Base-by-base conservation (phyloP, 2,329 filamentous ascomycete species). In the Aspergillus carbonarius region DNA sequence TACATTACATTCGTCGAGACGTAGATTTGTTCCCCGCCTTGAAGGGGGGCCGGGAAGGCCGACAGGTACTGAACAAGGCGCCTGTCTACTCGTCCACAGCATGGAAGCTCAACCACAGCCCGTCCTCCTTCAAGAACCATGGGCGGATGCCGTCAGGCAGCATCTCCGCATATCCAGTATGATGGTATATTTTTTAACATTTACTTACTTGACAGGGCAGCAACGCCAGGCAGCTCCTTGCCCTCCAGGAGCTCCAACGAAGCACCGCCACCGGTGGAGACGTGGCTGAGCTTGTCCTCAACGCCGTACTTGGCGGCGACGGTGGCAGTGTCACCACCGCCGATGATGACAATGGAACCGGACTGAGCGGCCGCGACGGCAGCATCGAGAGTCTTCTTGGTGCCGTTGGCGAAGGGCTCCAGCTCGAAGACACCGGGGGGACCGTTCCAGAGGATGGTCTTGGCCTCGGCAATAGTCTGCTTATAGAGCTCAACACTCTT, bases 401-500 rank as follows among this genome's bases (percentile, higher is more conserved):
- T 99, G 70, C 92, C 95, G 63, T 83, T 88, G 72, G 93, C 91
- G 77, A 99, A 99, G 75, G 90, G 89, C 62, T 97, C 91, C 73
- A 98, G 90, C 85, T 99, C 95, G 72, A 99, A 99, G 68, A 99
- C 95, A 78, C 95, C 95, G 15, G 93, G 88, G 56, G 95, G 95
- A 57, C 95, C 95, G 83, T 99, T 99, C 95, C 95, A 99, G 64
- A 99, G 90, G 77, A 99, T 97, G 58, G 95, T 99, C 85, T 97
- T 88, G 66, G 93, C 87, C 72, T 93, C 88, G 66, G 84, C 83
- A 68, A 99, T 98, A 67, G 93, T 88, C 74, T 89, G 82, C 83
- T 93, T 87, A 88, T 90, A 98, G 58, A 96, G 85, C 81, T 92
- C 86, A 72, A 96, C 84, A 67, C 88, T 93, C 88, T 97, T 88